Conservation (phyloP, 2,329 filamentous ascomycete species). For the Exophiala aquamarina region DNA sequence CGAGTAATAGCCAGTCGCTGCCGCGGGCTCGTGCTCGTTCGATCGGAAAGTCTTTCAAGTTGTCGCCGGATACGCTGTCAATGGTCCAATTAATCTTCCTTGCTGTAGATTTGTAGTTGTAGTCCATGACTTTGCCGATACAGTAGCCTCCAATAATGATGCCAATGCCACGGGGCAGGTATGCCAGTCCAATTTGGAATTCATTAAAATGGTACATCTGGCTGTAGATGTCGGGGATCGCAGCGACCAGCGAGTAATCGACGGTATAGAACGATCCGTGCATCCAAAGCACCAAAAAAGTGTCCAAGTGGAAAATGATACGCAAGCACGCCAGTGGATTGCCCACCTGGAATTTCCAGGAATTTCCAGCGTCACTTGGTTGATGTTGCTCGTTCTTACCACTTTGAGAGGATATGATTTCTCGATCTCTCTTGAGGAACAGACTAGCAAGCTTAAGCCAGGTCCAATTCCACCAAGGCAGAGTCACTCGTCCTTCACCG, state of each 20-base stretch:
- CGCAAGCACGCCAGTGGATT: conserved; percentile 13
- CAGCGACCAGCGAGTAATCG: conserved; percentile 35
- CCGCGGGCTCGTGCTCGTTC: conserved; percentile 37
- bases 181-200: conserved; percentile 43
- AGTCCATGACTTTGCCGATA: conserved; percentile 33
- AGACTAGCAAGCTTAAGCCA: not conserved
- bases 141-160: conserved; percentile 25
- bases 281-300: conserved; percentile 15
- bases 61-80: conserved; percentile 8
- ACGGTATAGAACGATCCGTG: conserved; percentile 40
- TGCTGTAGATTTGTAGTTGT: conserved; percentile 42
- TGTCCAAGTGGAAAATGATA: conserved; percentile 16
- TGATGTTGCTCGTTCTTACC: not conserved
- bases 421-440: not conserved
- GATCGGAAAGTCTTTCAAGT: conserved; percentile 42
- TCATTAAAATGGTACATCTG: conserved; percentile 47
- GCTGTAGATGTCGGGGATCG: conserved; percentile 46
- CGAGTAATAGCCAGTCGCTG: conserved; percentile 10
- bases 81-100: conserved; percentile 33
- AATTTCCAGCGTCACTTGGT: no score
- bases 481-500: not conserved
- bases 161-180: conserved; percentile 28
- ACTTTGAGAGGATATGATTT: no score
- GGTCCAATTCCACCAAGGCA: not conserved
- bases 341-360: no score